phyloP scores from a whole-genome alignment of 306 rosid species.

The Cajanus cajan region DNA sequence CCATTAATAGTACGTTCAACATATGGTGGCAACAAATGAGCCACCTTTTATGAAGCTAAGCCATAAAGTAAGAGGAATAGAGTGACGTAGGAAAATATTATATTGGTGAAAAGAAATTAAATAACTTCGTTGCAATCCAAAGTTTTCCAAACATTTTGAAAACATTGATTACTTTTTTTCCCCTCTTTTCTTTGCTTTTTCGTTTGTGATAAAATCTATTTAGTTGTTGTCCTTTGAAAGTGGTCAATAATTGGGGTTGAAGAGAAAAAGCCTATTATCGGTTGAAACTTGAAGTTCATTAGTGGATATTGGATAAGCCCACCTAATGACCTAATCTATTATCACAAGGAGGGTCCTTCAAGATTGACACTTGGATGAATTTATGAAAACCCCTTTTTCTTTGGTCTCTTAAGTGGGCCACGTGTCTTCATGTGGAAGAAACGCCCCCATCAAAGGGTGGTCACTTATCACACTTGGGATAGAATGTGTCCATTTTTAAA shows the following conservation, averaged over 20 bases:
- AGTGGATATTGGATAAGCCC: conserved; percentile 36
- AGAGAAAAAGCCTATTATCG: background rate
- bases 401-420: conserved; percentile 39
- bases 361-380: conserved; percentile 26
- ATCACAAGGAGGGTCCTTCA: conserved; percentile 15
- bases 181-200: background rate
- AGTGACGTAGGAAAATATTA: background rate
- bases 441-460: conserved; percentile 16
- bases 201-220: background rate
- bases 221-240: conserved; percentile 9
- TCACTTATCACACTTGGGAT: conserved; percentile 15
- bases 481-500: conserved; percentile 15
- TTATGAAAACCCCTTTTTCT: background rate
- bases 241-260: conserved; percentile 27
- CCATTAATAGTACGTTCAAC: background rate
- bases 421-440: conserved; percentile 39
- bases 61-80: background rate
- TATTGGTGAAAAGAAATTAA: background rate
- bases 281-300: background rate
- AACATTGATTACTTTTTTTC: background rate
- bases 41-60: background rate
- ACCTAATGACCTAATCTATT: conserved; percentile 13
- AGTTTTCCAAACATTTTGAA: background rate
- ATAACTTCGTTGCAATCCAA: background rate
- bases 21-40: conserved; percentile 3